Percentiles rank a stretch among this genome's conserved stretches.
These are phyloP conservation scores for Digitaria exilis DNA, from an alignment of 202 grass and related monocot species.

Conservation along the genomic window DNA sequence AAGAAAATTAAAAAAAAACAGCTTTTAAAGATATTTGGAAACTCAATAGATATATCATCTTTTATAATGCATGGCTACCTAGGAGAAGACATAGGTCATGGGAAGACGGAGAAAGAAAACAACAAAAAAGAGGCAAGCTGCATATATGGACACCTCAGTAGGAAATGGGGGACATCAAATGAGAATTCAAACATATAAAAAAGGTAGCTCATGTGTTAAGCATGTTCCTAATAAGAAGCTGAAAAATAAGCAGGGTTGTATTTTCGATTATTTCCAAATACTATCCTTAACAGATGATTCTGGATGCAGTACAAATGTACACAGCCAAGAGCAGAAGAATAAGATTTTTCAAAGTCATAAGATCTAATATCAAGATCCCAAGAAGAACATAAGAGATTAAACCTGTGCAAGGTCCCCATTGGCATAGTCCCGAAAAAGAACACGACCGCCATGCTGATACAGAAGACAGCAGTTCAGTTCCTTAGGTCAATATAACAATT, in stretches of 20 bases:
- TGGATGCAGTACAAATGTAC: not conserved
- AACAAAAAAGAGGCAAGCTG: not conserved
- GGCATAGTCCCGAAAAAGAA: conserved; percentile 94
- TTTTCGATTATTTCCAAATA: conserved; percentile 12
- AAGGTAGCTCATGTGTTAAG: not conserved
- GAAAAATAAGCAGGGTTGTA: not conserved
- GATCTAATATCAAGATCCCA: conserved; percentile 7
- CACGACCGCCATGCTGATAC: conserved; percentile 70
- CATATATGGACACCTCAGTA: not conserved
- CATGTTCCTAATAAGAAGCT: not conserved
- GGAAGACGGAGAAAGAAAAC: not conserved
- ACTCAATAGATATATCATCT: not conserved
- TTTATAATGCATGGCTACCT: not conserved
- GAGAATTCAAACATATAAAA: not conserved
- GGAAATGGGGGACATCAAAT: not conserved
- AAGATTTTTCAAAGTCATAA: not conserved
- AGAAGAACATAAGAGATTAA: conserved; percentile 3
- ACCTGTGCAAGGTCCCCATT: conserved; percentile 95
- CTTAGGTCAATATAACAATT: conserved; percentile 4
- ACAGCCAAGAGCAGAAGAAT: not conserved
- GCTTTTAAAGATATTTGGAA: not conserved
- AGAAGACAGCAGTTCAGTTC: conserved; percentile 29
- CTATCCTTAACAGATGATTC: not conserved
- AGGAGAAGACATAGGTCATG: not conserved
- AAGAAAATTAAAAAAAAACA: not conserved